A percentile compares a stretch with the other conserved stretches of the same genome.
Evolutionary conservation across 305 asterid genomes (phyloP).

Genomic region (Coffea humblotiana): DNA sequence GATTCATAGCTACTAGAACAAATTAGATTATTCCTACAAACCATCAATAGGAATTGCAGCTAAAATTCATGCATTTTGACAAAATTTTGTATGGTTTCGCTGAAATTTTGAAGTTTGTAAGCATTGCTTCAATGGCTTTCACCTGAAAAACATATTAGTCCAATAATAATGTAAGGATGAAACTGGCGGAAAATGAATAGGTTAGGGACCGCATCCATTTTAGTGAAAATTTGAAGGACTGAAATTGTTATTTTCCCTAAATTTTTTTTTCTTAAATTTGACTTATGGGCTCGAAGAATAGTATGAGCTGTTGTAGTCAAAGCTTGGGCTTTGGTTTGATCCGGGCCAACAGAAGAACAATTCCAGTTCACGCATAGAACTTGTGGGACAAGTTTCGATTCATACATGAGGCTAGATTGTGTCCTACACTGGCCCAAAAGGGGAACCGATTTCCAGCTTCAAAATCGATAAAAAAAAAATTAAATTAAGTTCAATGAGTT

Average conservation of each 20-base stretch:
- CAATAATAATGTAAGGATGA: background rate
- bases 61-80: background rate
- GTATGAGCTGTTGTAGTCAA: no score
- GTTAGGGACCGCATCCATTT: background rate
- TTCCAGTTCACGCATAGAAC: background rate
- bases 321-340: background rate
- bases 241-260: no score
- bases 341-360: background rate
- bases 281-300: background rate
- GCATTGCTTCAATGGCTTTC: background rate
- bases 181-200: background rate
- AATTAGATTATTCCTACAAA: background rate
- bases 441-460: background rate
- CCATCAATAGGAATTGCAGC: background rate
- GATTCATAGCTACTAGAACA: no score
- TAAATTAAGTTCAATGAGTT: background rate
- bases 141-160: background rate
- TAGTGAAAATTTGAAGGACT: background rate
- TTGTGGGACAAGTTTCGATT: accelerated
- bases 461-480: background rate
- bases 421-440: background rate
- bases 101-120: background rate
- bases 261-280: no score
- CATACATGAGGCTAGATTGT: background rate
- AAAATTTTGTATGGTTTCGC: background rate